Evolutionary conservation across 345 rosid genomes (phyloP).

Genomic region (Balakata baccata): DNA sequence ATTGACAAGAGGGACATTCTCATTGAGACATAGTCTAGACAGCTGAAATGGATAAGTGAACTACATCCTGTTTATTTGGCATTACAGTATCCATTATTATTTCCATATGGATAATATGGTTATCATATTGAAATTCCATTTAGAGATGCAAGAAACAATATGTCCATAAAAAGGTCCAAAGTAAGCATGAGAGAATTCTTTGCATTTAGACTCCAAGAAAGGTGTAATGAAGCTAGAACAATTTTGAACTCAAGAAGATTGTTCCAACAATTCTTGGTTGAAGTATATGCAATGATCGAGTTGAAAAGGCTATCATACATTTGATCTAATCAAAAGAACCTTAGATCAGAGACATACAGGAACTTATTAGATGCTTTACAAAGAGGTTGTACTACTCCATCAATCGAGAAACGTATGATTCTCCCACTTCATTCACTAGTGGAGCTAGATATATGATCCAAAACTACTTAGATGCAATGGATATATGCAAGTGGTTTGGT

Average conservation of each 20-base stretch:
- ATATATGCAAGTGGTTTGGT: not conserved
- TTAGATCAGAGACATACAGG: not conserved
- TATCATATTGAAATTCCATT: not conserved
- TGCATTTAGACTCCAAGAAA: not conserved
- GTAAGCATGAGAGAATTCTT: not conserved
- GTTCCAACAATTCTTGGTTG: not conserved
- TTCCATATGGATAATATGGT: not conserved
- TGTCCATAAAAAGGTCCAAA: not conserved
- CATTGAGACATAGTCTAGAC: too few species aligned
- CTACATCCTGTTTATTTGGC: too few species aligned
- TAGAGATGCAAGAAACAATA: not conserved
- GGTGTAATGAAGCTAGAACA: not conserved
- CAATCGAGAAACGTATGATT: not conserved
- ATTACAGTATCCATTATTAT: not conserved
- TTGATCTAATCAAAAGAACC: too few species aligned
- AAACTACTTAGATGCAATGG: not conserved
- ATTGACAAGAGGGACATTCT: too few species aligned
- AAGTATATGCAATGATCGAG: not conserved
- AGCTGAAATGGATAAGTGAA: too few species aligned
- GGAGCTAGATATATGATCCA: not conserved
- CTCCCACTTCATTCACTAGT: not conserved
- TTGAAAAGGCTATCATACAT: not conserved
- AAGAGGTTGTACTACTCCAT: not conserved
- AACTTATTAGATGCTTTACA: not conserved
- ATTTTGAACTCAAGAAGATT: not conserved